Conservation (phyloP, 192 early-diverging fungal genomes). For the Dissophora ornata region DNA sequence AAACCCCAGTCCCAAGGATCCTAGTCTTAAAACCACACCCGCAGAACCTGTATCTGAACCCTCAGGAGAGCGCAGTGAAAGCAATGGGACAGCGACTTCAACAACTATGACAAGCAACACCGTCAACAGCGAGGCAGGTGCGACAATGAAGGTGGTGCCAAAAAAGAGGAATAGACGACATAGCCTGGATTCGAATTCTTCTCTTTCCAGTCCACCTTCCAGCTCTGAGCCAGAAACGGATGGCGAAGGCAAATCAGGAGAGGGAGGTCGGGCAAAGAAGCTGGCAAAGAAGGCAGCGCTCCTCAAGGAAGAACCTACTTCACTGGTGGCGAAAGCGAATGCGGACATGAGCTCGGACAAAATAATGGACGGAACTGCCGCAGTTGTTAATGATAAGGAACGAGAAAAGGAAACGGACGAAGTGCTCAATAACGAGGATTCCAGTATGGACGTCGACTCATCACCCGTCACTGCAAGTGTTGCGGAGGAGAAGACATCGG, state of each 20-base stretch:
- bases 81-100: not conserved
- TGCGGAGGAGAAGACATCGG: no score
- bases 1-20: not conserved
- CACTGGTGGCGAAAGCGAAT: no score
- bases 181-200: conserved; percentile 44
- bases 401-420: no score
- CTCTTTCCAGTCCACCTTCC: conserved; percentile 45
- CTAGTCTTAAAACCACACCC: not conserved
- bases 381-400: no score
- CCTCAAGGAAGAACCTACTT: not conserved
- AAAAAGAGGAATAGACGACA: conserved; percentile 47
- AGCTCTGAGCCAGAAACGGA: conserved; percentile 42
- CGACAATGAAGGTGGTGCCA: conserved; percentile 17
- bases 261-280: conserved; percentile 36
- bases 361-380: no score
- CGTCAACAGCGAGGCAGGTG: not conserved
- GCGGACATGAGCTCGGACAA: no score
- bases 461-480: not conserved
- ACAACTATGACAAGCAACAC: not conserved
- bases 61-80: not conserved
- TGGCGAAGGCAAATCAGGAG: not conserved
- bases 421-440: no score
- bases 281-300: conserved; percentile 27
- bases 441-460: conserved; percentile 2
- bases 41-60: not conserved